phyloP scores from a whole-genome alignment of 768 basidiomycete genomes.

The Lentinus brumalis region DNA sequence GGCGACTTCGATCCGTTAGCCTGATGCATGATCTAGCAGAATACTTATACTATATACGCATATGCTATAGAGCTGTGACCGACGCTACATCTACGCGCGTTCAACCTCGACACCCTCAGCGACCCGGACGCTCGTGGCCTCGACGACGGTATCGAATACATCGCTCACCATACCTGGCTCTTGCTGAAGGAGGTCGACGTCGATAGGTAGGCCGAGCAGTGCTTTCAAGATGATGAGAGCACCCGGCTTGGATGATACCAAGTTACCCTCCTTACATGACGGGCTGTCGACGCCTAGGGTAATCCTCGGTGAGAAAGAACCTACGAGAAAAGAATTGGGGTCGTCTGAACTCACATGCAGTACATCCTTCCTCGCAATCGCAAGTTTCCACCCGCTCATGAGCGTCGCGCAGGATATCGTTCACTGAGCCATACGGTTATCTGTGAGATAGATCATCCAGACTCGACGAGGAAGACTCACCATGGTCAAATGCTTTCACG shows the following conservation, averaged over 20 bases:
- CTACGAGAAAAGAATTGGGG: neutral
- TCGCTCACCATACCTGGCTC: conserved; percentile 16
- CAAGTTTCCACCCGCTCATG: conserved; percentile 60
- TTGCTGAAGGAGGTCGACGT: conserved; percentile 37
- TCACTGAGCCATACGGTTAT: conserved; percentile 38
- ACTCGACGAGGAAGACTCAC: conserved; percentile 37
- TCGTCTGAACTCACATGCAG: conserved; percentile 50
- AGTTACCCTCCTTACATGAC: conserved; percentile 69
- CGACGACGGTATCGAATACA: conserved; percentile 54
- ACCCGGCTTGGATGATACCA: conserved; percentile 76
- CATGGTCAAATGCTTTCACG: conserved; percentile 81
- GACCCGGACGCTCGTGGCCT: conserved; percentile 49
- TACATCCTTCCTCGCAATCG: conserved; percentile 69
- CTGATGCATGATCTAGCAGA: conserved; percentile 28
- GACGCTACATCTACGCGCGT: conserved; percentile 23
- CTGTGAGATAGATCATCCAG: neutral
- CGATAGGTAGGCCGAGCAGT: conserved; percentile 49
- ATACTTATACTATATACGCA: conserved; percentile 5
- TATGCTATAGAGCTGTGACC: conserved; percentile 10
- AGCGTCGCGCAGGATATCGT: conserved; percentile 60
- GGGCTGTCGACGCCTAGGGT: conserved; percentile 64
- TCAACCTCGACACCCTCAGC: conserved; percentile 52
- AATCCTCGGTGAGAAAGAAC: neutral
- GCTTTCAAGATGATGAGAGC: conserved; percentile 66
- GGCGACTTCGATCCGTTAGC: conserved; percentile 82